Percentiles rank a stretch among this genome's conserved stretches.
Conservation (phyloP, 2,329 filamentous ascomycete species). For the Alternaria angustiovoidea region DNA sequence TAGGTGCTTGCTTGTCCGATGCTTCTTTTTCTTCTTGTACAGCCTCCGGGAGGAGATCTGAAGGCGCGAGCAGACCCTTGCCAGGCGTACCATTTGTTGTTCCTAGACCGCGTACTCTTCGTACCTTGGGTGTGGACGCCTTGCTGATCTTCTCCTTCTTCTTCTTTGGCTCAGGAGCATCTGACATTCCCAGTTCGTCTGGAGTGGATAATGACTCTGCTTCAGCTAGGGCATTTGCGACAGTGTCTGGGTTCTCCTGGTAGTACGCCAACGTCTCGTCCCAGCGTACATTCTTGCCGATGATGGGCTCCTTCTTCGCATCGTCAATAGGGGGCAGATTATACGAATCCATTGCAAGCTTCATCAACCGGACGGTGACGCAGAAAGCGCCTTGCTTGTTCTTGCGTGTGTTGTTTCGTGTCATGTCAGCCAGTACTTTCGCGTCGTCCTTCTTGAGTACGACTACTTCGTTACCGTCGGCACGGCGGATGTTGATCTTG, state of each 20-base stretch:
- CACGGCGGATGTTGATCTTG: slow-evolving; percentile 56
- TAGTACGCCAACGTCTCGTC: slow-evolving; percentile 57
- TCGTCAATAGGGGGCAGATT: slow-evolving; percentile 23
- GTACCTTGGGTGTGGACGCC: slow-evolving; percentile 43
- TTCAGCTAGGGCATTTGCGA: slow-evolving; percentile 38
- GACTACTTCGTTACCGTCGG: slow-evolving; percentile 53
- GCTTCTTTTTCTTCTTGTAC: slow-evolving; percentile 36
- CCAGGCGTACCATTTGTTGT: slow-evolving; percentile 50
- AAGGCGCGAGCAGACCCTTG: slow-evolving; percentile 45
- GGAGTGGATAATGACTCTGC: slow-evolving; percentile 42
- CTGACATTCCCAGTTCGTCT: slow-evolving; percentile 41
- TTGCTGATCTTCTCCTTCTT: slow-evolving; percentile 32
- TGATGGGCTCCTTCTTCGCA: slow-evolving; percentile 25
- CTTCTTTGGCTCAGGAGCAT: slow-evolving; percentile 32
- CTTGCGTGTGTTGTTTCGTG: slow-evolving; percentile 58
- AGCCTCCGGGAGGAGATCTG: slow-evolving; percentile 40
- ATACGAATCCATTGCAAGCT: slow-evolving; percentile 48
- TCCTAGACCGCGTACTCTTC: slow-evolving; percentile 44
- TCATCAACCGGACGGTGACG: slow-evolving; percentile 54
- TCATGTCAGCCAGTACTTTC: slow-evolving; percentile 56
- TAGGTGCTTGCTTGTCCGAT: slow-evolving; percentile 22
- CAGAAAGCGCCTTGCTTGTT: slow-evolving; percentile 59
- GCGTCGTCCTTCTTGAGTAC: slow-evolving; percentile 59
- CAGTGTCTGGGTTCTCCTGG: slow-evolving; percentile 49
- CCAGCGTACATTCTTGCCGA: slow-evolving; percentile 54